Percentiles rank a stretch among this genome's conserved stretches.
These are phyloP conservation scores for Ramaria rubella DNA, from an alignment of 768 basidiomycete genomes.

Conservation along the genomic window DNA sequence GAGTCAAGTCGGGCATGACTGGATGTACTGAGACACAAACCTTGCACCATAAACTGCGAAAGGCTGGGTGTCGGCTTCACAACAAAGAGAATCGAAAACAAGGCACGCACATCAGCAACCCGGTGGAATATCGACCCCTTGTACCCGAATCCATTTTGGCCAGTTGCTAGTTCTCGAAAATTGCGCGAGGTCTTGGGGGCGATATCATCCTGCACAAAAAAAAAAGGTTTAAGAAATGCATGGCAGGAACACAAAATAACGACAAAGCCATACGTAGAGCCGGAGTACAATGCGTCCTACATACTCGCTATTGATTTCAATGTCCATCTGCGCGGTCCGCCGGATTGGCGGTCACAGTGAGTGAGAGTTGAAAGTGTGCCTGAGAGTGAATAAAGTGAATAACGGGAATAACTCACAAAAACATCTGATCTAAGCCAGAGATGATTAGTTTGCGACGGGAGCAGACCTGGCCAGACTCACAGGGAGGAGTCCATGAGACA, in stretches of 20 bases:
- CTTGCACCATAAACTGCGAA: conserved; percentile 9
- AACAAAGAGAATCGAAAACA: not conserved
- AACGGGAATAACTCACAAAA: conserved; percentile 1
- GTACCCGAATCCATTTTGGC: conserved; percentile 67
- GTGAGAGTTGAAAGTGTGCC: not conserved
- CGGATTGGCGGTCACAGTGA: not conserved
- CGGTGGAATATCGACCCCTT: conserved; percentile 61
- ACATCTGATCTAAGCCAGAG: conserved; percentile 1
- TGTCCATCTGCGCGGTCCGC: conserved; percentile 4
- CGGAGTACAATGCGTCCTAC: conserved; percentile 70
- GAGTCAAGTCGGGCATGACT: not conserved
- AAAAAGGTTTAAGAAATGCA: not conserved
- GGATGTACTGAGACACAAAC: not conserved
- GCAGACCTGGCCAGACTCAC: not conserved
- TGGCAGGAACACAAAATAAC: not conserved
- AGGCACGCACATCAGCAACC: conserved; percentile 17
- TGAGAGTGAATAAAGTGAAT: not conserved
- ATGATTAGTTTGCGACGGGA: not conserved
- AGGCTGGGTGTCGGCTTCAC: not conserved
- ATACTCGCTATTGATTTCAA: conserved; percentile 10
- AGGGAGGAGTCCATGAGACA: not conserved
- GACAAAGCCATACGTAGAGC: conserved; percentile 47
- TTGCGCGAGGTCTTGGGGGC: conserved; percentile 76
- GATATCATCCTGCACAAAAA: conserved; percentile 42
- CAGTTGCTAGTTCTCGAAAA: conserved; percentile 74